Evolutionary conservation across 768 basidiomycete species (phyloP), one percentile per base, ranked within the genome.

Genomic region (Boletus rubropictus): DNA sequence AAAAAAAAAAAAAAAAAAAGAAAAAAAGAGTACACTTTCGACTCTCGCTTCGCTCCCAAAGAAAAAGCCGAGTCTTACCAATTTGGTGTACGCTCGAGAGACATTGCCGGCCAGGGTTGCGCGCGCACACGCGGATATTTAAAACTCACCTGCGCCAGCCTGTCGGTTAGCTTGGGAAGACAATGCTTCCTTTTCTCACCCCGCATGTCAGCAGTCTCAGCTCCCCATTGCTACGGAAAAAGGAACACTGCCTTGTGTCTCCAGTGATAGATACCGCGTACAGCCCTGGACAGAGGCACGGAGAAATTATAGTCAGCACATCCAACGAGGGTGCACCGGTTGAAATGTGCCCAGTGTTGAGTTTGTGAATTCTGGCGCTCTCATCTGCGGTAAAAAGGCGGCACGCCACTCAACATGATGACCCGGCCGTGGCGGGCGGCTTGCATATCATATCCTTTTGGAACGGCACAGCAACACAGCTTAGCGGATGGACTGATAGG

Each of bases 381-480:
- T 34, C 41, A 21, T 20, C 27, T 45, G 50, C 50, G 55, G 43
- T 17, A 25, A 53, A 48, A 32, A 2, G 43, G 39, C 18, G 43
- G 20, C 20, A 27, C 42, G 45, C 49, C 42, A 55, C 45, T 7
- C 39, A 18, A 12, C 17, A 27, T 10, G 33, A 55, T 56, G 47
- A 49, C 48, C 51, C 45, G 51, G 55, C 51, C 52, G 25, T 42
- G 38, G 34, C 31, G 27, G 25, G 44, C 37, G 39, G 32, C 35
- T 52, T 46, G 12, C 21, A 17, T 25, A 14, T 18, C 25, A 9
- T 14, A 12, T 18, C 29, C 37, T 33, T 49, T 52, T 5, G 6
- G 28, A 14, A 7, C 18, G 8, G 44, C 49, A 55, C 56, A 42
- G 45, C 45, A 41, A 31, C 46, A 53, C 50, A 52, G 53, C 52